Conservation (phyloP, 2,329 filamentous ascomycete species). For the Colletotrichum camelliae region DNA sequence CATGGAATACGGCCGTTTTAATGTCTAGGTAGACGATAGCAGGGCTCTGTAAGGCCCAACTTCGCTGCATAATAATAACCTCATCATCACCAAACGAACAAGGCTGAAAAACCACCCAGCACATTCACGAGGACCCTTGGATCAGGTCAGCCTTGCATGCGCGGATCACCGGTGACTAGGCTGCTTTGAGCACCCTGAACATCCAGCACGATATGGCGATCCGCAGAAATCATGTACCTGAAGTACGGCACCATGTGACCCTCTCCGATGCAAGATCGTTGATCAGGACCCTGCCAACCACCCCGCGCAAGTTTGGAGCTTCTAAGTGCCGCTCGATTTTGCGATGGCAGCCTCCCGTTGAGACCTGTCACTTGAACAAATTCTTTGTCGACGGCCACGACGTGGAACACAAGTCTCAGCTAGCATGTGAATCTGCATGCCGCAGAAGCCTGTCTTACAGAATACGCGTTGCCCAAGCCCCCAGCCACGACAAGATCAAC, state of each 20-base stretch:
- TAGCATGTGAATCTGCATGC: not conserved
- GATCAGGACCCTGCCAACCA: not conserved
- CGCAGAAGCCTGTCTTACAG: not conserved
- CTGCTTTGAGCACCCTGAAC: not conserved
- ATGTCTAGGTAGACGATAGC: not conserved
- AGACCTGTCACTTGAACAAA: not conserved
- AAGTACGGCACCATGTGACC: not conserved
- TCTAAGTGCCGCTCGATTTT: rapidly evolving
- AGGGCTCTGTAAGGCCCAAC: not conserved
- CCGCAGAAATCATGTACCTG: not conserved
- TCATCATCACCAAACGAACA: not conserved
- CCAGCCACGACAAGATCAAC: not conserved
- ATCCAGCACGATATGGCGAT: not conserved
- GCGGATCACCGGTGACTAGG: not conserved
- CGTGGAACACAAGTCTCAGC: not conserved
- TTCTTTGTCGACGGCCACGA: not conserved
- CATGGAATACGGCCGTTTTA: not conserved
- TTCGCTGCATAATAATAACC: not conserved
- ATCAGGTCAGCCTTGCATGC: not conserved
- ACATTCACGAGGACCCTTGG: not conserved
- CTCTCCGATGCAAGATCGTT: slow-evolving; percentile 1
- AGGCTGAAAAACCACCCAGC: not conserved
- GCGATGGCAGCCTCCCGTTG: not conserved
- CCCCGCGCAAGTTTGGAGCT: not conserved
- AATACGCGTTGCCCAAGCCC: not conserved